Evolutionary conservation across 2,329 filamentous ascomycete species (phyloP), one percentile per base, ranked within the genome.

Genomic region (Penicillium crustosum): DNA sequence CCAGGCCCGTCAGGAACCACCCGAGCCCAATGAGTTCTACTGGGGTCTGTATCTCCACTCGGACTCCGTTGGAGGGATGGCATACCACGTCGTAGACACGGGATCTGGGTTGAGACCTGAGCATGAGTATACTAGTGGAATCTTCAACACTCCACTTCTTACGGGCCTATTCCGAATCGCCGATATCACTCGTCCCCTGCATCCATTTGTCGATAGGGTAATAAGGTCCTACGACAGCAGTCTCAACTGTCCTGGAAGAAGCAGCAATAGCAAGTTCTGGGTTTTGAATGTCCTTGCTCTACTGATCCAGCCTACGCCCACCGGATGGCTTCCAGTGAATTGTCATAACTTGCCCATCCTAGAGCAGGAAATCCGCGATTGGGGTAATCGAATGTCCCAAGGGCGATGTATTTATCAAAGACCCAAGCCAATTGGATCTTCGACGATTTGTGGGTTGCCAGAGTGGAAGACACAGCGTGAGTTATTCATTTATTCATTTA

Each of bases 1-100:
- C 13, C 69, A 56, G 39, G 60, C 68, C 13, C 64, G 65, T 6
- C 57, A 63, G 2, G 62, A 72, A 38, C 69, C 67, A 31, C 66
- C 66, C 5, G 8, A 49, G 1, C 52, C 58, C 23, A 64, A 71
- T 44, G 58, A 70, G n/a, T 71, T 70, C 55, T 66, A 72, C 57
- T 72, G 70, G 70, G 69, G 52, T 3, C 63, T 65, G 10, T 73
- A 73, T 47, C 56, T 65, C 52, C 68, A 70, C 53, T 36, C 43
- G 1, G 38, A 63, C 13, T n/a, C 23, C 8, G 29, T 15, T 12
- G 33, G n/a, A 35, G 25, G n/a, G 45, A 61, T 23, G 60, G 63
- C 42, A 65, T 70, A 71, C 53, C 69, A 69, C 43, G 60, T 68
- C 47, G 59, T 50, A 49, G 64, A 63, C 38, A 47, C 58, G 35